Conservation (phyloP, 139 green algal species). For the Chara braunii region DNA sequence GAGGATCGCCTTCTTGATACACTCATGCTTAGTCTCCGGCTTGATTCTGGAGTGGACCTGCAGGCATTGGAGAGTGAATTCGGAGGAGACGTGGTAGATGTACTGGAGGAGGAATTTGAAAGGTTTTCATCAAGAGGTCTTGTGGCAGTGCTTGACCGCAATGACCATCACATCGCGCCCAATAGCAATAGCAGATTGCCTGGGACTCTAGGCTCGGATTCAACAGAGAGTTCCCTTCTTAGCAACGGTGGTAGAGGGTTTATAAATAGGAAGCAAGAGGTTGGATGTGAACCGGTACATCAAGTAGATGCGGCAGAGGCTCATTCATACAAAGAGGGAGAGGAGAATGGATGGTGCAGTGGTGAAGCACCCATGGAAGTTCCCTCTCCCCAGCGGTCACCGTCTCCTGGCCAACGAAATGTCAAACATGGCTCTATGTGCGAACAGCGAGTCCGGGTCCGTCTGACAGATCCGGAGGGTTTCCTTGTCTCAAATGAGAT, state of each 20-base stretch:
- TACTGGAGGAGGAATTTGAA: neutral
- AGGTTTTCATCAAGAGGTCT: neutral
- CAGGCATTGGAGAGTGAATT: neutral
- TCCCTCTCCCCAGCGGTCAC: neutral
- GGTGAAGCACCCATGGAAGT: neutral
- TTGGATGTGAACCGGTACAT: neutral
- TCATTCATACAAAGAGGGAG: neutral
- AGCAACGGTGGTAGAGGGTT: too few relatives aligned
- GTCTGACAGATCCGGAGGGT: slow-evolving; percentile 29
- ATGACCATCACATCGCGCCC: neutral
- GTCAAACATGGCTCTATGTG: neutral
- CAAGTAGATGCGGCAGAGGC: neutral
- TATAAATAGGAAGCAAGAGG: too few relatives aligned
- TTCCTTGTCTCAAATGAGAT: slow-evolving; percentile 36
- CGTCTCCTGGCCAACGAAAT: neutral
- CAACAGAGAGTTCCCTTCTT: too few relatives aligned
- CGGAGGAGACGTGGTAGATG: neutral
- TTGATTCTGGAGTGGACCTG: neutral
- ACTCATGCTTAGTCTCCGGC: slow-evolving; percentile 27
- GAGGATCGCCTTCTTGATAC: slow-evolving; percentile 29
- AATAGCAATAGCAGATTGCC: neutral
- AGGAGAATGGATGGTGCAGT: neutral
- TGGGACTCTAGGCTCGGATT: neutral
- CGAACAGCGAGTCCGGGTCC: neutral
- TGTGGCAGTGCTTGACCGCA: neutral